phyloP scores from a whole-genome alignment of 495 filamentous ascomycete genomes.

The Aspergillus bertholletiae region DNA sequence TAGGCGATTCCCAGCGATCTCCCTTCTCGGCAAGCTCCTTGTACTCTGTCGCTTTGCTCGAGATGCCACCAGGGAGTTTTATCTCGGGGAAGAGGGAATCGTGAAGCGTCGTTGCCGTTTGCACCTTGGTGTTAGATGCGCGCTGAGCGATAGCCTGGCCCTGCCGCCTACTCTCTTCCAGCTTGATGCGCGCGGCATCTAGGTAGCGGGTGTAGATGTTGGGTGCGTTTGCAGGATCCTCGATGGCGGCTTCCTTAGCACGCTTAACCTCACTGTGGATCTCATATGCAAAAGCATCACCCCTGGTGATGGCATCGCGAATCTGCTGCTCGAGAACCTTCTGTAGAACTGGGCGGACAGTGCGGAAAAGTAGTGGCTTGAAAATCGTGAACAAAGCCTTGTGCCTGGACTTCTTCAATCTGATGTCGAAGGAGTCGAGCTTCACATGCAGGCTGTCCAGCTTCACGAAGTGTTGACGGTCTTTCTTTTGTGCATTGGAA shows the following conservation, averaged over 20 bases:
- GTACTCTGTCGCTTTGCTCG: constrained; percentile 92
- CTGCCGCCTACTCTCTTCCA: constrained; percentile 72
- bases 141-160: constrained; percentile 50
- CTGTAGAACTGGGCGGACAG: constrained; percentile 76
- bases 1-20: constrained; percentile 89
- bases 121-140: constrained; percentile 60
- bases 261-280: constrained; percentile 81
- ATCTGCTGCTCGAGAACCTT: constrained; percentile 88
- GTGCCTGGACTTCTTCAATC: constrained; percentile 89
- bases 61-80: constrained; percentile 84
- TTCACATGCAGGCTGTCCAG: constrained; percentile 83
- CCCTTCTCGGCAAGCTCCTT: constrained; percentile 83
- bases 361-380: constrained; percentile 83
- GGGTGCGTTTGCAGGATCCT: constrained; percentile 71
- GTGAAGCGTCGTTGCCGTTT: constrained; percentile 78
- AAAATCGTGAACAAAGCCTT: constrained; percentile 84
- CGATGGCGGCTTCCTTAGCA: constrained; percentile 59
- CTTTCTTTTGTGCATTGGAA: constrained; percentile 72
- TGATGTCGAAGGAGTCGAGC: constrained; percentile 83
- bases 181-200: constrained; percentile 66
- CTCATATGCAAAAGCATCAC: constrained; percentile 67
- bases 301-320: constrained; percentile 66
- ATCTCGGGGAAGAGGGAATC: constrained; percentile 89
- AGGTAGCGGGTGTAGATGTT: constrained; percentile 88
- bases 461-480: constrained; percentile 86